A percentile compares a stretch with the other conserved stretches of the same genome.
Conservation (phyloP, 2,329 filamentous ascomycete genomes). For the Botrytis sinoallii region DNA sequence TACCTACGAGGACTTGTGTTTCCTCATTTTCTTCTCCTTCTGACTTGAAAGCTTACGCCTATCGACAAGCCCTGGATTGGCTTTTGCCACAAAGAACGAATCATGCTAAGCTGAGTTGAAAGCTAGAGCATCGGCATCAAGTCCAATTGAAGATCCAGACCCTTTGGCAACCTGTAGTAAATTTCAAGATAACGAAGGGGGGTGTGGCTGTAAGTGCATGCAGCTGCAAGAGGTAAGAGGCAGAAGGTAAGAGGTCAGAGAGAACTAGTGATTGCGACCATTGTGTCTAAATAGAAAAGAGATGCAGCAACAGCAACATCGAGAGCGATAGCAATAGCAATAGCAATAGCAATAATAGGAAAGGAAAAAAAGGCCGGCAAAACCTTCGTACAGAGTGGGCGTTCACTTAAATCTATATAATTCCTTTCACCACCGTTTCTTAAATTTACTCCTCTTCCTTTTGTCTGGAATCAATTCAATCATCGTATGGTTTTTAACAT, state of each 20-base stretch:
- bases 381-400: background rate
- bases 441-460: background rate
- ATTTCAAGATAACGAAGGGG: background rate
- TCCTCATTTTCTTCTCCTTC: background rate
- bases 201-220: background rate
- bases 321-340: too few species aligned
- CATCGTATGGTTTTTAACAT: constrained; percentile 19
- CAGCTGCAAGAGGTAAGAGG: background rate
- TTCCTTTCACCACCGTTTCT: background rate
- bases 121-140: background rate
- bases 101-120: background rate
- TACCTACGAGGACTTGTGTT: background rate
- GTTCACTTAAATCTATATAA: background rate
- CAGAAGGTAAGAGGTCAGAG: background rate
- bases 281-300: background rate
- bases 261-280: background rate
- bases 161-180: background rate
- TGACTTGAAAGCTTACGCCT: background rate
- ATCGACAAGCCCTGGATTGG: background rate
- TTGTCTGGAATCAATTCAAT: constrained; percentile 2
- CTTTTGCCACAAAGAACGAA: background rate
- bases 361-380: background rate
- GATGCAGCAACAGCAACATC: background rate
- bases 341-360: background rate
- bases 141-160: background rate